Evolutionary conservation across 2,329 filamentous ascomycete genomes (phyloP).

Genomic region (Fusarium sp.): DNA sequence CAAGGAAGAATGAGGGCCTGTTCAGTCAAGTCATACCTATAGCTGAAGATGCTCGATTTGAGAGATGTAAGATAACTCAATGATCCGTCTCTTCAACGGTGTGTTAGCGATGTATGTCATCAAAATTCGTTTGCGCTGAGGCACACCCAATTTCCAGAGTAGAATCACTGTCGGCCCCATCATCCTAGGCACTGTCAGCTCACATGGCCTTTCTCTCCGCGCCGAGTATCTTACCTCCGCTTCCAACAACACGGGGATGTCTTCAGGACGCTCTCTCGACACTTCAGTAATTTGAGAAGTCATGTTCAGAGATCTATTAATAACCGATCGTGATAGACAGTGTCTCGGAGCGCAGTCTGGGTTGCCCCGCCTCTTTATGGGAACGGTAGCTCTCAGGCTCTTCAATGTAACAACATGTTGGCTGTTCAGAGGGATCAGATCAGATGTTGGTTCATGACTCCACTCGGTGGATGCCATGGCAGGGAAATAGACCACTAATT

Average conservation of each 20-base stretch:
- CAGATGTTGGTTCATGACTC: conserved; percentile 4
- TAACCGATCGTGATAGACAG: not conserved
- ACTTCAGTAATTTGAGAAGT: not conserved
- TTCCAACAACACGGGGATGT: not conserved
- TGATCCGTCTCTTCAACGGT: not conserved
- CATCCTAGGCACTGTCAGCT: not conserved
- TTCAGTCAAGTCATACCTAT: not conserved
- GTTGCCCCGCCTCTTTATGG: conserved; percentile 21
- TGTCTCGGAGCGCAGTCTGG: not conserved
- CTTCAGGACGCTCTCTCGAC: not conserved
- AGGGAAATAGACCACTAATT: not conserved
- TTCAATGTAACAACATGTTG: not conserved
- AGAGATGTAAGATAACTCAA: conserved; percentile 26
- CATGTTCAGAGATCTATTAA: not conserved
- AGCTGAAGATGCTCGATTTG: conserved; percentile 33
- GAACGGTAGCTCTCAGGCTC: not conserved
- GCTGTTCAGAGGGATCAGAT: not conserved
- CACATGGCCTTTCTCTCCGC: not conserved
- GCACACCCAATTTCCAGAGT: conserved; percentile 4
- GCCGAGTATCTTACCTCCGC: not conserved
- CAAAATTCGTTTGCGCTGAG: accelerated
- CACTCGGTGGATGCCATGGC: conserved; percentile 6
- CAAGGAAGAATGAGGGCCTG: accelerated
- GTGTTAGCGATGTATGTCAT: not conserved
- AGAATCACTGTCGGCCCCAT: conserved; percentile 3